Conservation (phyloP, 805 yeast species). For the Cyberlindnera sargentensis region DNA sequence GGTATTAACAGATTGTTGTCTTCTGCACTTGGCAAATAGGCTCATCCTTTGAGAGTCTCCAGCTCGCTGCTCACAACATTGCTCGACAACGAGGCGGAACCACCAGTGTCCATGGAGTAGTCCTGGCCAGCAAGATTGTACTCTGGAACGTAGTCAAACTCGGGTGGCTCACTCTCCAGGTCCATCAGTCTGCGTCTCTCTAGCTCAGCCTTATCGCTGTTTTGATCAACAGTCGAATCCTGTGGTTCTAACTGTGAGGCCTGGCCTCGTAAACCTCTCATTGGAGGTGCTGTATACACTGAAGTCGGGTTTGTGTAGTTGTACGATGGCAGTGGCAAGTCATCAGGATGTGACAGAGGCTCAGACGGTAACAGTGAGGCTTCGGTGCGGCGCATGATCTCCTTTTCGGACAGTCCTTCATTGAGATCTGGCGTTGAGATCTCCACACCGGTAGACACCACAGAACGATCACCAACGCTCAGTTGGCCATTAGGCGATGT, state of each 20-base stretch:
- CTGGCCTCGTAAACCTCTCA: neutral
- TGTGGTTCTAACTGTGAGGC: constrained; percentile 1
- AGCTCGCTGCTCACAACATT: neutral
- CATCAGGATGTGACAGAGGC: constrained; percentile 23
- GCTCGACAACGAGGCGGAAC: neutral
- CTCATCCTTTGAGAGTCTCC: neutral
- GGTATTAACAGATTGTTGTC: no score
- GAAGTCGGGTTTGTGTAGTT: neutral
- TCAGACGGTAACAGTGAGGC: constrained; percentile 59
- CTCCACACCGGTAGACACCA: constrained; percentile 7
- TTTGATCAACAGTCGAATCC: constrained; percentile 2
- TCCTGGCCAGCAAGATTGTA: constrained; percentile 8
- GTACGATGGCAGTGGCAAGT: constrained; percentile 19
- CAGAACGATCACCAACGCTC: neutral
- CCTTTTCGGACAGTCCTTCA: constrained; percentile 46
- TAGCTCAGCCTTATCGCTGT: constrained; percentile 33
- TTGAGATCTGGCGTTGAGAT: constrained; percentile 5
- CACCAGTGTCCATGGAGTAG: neutral
- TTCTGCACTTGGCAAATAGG: no score
- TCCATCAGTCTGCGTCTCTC: constrained; percentile 30
- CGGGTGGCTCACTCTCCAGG: constrained; percentile 38
- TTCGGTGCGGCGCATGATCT: constrained; percentile 45
- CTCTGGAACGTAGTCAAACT: constrained; percentile 24
- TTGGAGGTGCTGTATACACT: constrained; percentile 1
- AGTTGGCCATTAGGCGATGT: neutral